Conservation (phyloP, 2,329 filamentous ascomycete genomes). For the Cytospora leucostoma region DNA sequence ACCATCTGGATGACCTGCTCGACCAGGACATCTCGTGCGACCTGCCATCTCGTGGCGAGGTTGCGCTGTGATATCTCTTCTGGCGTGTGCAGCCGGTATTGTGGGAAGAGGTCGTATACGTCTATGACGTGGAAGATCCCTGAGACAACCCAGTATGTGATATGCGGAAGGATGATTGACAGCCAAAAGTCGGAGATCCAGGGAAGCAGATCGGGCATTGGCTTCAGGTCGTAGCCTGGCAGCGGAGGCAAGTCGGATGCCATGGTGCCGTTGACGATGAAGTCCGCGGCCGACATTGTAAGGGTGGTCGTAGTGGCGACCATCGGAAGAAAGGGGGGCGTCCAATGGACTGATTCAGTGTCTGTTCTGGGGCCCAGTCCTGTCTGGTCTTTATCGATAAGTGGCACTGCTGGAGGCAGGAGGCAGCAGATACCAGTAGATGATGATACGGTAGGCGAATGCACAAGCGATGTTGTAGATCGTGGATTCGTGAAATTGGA, state of each 20-base stretch:
- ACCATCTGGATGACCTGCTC: conserved; percentile 88
- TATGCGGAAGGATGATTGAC: conserved; percentile 71
- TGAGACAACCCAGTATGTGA: conserved; percentile 88
- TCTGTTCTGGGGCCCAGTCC: neutral
- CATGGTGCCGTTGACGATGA: conserved; percentile 55
- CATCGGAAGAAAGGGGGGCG: conserved; percentile 36
- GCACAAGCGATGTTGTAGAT: neutral
- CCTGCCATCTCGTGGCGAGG: conserved; percentile 80
- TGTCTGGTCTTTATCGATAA: conserved; percentile 23
- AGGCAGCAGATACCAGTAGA: neutral
- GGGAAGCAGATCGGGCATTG: conserved; percentile 70
- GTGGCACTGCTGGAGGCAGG: conserved; percentile 9
- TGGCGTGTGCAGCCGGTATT: conserved; percentile 93
- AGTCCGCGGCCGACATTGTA: conserved; percentile 43
- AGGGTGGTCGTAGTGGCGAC: conserved; percentile 42
- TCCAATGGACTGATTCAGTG: conserved; percentile 13
- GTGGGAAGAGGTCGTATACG: conserved; percentile 78
- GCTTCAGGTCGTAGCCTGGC: conserved; percentile 74
- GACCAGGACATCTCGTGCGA: conserved; percentile 85
- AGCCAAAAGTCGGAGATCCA: conserved; percentile 82
- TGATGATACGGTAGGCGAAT: neutral
- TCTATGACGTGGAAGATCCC: conserved; percentile 87
- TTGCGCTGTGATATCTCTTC: conserved; percentile 87
- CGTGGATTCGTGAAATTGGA: neutral
- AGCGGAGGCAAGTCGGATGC: conserved; percentile 75